Evolutionary conservation across 345 rosid species (phyloP).

Genomic region (Erucastrum elatum): DNA sequence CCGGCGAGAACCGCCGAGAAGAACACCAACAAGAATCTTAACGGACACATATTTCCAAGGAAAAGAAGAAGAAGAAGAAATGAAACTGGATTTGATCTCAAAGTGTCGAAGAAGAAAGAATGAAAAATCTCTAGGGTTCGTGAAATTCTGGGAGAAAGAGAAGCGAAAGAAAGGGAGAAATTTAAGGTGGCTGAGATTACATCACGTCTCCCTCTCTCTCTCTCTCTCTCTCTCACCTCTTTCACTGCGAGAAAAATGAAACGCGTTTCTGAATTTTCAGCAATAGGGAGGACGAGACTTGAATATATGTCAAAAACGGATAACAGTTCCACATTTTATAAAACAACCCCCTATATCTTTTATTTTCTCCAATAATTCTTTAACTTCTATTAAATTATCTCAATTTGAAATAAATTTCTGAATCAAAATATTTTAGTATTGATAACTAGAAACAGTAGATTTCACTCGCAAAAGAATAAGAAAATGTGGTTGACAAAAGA

Average conservation of each 20-base stretch:
- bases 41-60: conserved; percentile 61
- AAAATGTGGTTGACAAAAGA: too few species aligned
- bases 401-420: neutral
- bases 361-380: neutral
- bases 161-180: neutral
- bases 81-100: conserved; percentile 22
- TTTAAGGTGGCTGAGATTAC: neutral
- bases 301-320: neutral
- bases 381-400: neutral
- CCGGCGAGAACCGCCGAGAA: conserved; percentile 87
- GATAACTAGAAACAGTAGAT: neutral
- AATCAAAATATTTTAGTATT: neutral
- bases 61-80: neutral
- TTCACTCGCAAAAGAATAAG: neutral
- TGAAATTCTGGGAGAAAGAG: conserved; percentile 12
- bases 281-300: too few species aligned
- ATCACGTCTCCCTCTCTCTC: conserved; percentile 16
- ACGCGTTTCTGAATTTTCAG: conserved; percentile 33
- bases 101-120: neutral
- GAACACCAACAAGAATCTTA: conserved; percentile 82
- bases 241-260: neutral
- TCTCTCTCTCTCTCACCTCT: too few species aligned
- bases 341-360: conserved; percentile 1
- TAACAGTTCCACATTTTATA: neutral
- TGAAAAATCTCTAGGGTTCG: conserved; percentile 11